These are phyloP conservation scores for Juncus effusus DNA, from an alignment of 176 grass and related monocot species.

Conservation along the genomic window DNA sequence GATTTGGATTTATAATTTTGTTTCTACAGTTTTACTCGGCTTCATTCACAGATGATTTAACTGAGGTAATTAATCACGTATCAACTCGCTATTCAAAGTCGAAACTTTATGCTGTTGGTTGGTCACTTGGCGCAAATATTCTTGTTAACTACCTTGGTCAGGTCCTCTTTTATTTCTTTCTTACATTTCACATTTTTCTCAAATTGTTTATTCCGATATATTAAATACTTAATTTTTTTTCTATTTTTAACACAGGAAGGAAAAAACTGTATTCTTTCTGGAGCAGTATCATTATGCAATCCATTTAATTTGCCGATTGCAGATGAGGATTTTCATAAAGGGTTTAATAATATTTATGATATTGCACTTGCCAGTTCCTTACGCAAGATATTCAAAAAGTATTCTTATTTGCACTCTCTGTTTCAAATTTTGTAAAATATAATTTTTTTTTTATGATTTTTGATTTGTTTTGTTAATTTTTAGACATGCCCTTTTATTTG, in stretches of 20 bases:
- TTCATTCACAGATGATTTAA: conserved; percentile 90
- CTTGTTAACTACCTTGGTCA: conserved; percentile 94
- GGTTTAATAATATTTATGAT: conserved; percentile 95
- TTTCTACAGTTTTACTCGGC: conserved; percentile 79
- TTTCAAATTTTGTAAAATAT: conserved; percentile 23
- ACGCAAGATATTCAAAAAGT: conserved; percentile 76
- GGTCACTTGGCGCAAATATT: conserved; percentile 99
- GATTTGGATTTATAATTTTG: conserved; percentile 15
- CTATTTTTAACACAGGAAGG: conserved; percentile 51
- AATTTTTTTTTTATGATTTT: conserved; percentile 5
- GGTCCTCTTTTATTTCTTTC: conserved; percentile 36
- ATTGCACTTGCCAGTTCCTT: conserved; percentile 64
- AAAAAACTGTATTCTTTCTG: conserved; percentile 71
- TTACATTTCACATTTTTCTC: neutral
- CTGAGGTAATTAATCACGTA: conserved; percentile 60
- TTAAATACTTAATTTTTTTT: conserved; percentile 7
- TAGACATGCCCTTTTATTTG: conserved; percentile 83
- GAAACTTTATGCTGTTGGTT: conserved; percentile 77
- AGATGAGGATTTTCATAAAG: conserved; percentile 97
- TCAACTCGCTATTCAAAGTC: conserved; percentile 49
- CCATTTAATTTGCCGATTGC: conserved; percentile 91
- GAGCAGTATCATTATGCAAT: conserved; percentile 93
- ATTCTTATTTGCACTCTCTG: conserved; percentile 24
- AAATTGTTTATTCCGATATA: neutral
- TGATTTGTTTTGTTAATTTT: conserved; percentile 22